Evolutionary conservation across 176 grass and related monocot genomes (phyloP), one percentile per base, ranked within the genome.

Genomic region (Paspalum vaginatum): DNA sequence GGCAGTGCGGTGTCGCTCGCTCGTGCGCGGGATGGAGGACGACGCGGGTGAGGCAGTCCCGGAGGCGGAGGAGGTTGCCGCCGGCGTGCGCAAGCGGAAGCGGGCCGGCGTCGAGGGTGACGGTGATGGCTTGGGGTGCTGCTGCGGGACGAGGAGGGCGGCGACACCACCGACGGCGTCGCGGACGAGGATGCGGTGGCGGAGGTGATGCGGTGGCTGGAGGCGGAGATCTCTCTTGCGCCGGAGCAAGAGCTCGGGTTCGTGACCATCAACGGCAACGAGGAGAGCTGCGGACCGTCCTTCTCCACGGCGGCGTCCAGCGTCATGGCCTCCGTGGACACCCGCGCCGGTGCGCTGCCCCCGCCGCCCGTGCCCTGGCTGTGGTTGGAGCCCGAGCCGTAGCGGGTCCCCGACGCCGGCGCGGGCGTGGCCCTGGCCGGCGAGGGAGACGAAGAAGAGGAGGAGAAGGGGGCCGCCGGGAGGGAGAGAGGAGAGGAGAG

Each of bases 271-370:
- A 94, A 90, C 70, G 91, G 87, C 59, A 88, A 94, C 87, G 91
- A 94, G 87, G 91, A 97, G 89, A 97, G 83, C 63, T 97, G 94
- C 61, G 91, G 94, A 14, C 90, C 94, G 47, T 97, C 94, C 75
- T 94, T 97, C 91, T 94, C 94, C 20, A 74, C 78, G 58, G 83
- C 91, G 9, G 72, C 89, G 41, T 89, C 87, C 15, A 92, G 85
- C 4, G 85, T 97, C 5, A 97, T 97, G 94, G 94, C 91, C 45
- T 90, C 89, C n/a, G 77, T 94, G 24, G 94, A 97, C 89, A 92
- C 87, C 7, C 79, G 89, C 11, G 69, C 61, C 11, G 86, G 64
- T 2, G 76, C 27, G 2, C 91, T 72, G 16, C 62, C 87, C 0
- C 84, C 82, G 18, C 71, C 85, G 11, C 73, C 82, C 51, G 77